Conservation (phyloP, 148 eudicot species). For the Persicaria maculosa region DNA sequence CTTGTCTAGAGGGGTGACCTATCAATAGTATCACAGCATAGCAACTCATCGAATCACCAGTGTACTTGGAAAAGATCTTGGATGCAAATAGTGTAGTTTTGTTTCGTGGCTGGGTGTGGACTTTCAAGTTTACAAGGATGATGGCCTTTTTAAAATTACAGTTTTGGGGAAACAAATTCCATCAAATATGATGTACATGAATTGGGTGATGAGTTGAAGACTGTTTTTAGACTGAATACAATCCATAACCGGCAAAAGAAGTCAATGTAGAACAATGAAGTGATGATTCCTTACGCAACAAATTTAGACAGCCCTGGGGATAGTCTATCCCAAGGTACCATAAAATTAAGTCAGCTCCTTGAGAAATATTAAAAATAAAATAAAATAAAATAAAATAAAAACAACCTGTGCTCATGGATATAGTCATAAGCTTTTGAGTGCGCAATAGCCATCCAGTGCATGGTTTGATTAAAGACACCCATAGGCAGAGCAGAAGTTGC, state of each 20-base stretch:
- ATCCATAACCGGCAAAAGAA: not conserved
- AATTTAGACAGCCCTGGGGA: not conserved
- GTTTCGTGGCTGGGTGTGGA: not conserved
- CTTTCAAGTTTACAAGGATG: too few species aligned
- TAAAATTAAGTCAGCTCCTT: not conserved
- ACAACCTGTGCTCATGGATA: slow-evolving; percentile 86
- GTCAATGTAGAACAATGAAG: not conserved
- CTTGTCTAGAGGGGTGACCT: not conserved
- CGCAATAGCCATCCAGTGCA: slow-evolving; percentile 86
- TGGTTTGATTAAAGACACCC: slow-evolving; percentile 78
- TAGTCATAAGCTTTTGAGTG: slow-evolving; percentile 93
- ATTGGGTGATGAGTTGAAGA: not conserved
- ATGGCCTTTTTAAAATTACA: not conserved
- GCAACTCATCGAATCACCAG: not conserved
- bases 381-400: not conserved
- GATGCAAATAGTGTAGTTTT: not conserved
- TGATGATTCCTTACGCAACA: not conserved
- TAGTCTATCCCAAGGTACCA: not conserved
- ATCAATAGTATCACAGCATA: not conserved
- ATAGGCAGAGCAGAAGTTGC: slow-evolving; percentile 95
- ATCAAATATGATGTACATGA: not conserved
- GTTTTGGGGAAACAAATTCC: not conserved
- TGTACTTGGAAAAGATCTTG: not conserved
- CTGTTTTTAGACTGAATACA: not conserved
- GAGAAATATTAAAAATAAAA: slow-evolving; percentile 2